A percentile compares a stretch with the other conserved stretches of the same genome.
phyloP scores from a whole-genome alignment of 768 basidiomycete genomes.

The Filobasidium wieringae region DNA sequence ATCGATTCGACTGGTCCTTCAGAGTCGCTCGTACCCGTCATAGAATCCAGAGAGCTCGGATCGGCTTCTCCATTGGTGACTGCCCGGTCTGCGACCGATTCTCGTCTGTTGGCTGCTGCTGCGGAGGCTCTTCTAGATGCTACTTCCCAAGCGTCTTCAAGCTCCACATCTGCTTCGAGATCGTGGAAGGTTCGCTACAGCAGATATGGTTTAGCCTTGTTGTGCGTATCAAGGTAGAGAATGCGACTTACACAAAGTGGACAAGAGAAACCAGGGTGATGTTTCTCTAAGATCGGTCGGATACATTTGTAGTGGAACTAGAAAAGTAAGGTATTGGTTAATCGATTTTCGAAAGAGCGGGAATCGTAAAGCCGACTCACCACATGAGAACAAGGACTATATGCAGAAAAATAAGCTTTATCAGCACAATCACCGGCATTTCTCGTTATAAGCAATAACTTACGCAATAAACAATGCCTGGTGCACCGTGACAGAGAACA shows the following conservation, averaged over 20 bases:
- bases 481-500: slow-evolving; percentile 81
- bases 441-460: slow-evolving; percentile 9
- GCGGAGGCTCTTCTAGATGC: slow-evolving; percentile 23
- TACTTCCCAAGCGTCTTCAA: slow-evolving; percentile 44
- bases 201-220: not conserved
- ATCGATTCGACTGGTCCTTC: not conserved
- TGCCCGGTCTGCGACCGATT: not conserved
- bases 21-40: not conserved
- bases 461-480: slow-evolving; percentile 89
- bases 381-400: slow-evolving; percentile 76
- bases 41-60: slow-evolving; percentile 13
- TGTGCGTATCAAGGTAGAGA: not conserved
- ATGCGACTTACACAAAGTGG: slow-evolving; percentile 56
- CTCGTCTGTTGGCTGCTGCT: slow-evolving; percentile 4
- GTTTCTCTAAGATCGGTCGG: slow-evolving; percentile 71
- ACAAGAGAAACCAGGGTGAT: slow-evolving; percentile 87
- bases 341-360: slow-evolving; percentile 39
- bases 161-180: slow-evolving; percentile 87
- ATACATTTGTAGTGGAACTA: slow-evolving; percentile 68
- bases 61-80: not conserved
- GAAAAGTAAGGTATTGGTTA: not conserved
- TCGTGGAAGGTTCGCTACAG: slow-evolving; percentile 69
- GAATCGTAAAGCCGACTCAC: slow-evolving; percentile 7
- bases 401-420: not conserved
- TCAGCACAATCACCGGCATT: not conserved